A percentile compares a stretch with the other conserved stretches of the same genome.
phyloP scores from a whole-genome alignment of 1,284 basidiomycete genomes.

The Tylopilus sp. region DNA sequence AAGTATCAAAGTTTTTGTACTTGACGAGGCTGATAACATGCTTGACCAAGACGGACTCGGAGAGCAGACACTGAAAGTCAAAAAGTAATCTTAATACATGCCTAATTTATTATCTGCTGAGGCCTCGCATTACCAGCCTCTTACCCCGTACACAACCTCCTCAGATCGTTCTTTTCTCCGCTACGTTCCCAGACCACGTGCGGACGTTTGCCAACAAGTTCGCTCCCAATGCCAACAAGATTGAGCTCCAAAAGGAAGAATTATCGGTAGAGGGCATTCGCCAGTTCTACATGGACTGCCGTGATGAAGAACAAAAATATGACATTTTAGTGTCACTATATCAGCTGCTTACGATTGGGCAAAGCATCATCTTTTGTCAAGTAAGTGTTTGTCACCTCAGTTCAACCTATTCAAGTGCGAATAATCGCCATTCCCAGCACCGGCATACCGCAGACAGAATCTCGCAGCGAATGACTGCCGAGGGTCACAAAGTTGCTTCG shows the following conservation, averaged over 20 bases:
- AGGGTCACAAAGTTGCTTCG: slow-evolving; percentile 96
- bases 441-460: slow-evolving; percentile 94
- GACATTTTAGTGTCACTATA: slow-evolving; percentile 93
- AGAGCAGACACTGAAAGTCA: slow-evolving; percentile 94
- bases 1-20: slow-evolving; percentile 89
- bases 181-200: slow-evolving; percentile 95
- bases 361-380: slow-evolving; percentile 96
- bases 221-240: slow-evolving; percentile 94
- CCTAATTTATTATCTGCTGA: slow-evolving; percentile 8
- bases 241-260: slow-evolving; percentile 93
- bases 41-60: slow-evolving; percentile 93
- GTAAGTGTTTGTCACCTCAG: slow-evolving; percentile 41
- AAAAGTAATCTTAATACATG: slow-evolving; percentile 56
- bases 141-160: slow-evolving; percentile 57
- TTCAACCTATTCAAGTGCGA: slow-evolving; percentile 1
- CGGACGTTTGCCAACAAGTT: slow-evolving; percentile 88
- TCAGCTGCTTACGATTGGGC: slow-evolving; percentile 89
- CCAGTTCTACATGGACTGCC: slow-evolving; percentile 98
- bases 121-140: slow-evolving; percentile 44
- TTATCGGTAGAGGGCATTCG: slow-evolving; percentile 93
- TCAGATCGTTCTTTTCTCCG: slow-evolving; percentile 96
- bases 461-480: slow-evolving; percentile 83
- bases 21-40: slow-evolving; percentile 99
- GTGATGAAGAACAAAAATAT: slow-evolving; percentile 89
- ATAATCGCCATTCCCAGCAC: slow-evolving; percentile 47